Base-by-base conservation (phyloP, 202 grass and related monocot genomes). In the Musa balbisiana region DNA sequence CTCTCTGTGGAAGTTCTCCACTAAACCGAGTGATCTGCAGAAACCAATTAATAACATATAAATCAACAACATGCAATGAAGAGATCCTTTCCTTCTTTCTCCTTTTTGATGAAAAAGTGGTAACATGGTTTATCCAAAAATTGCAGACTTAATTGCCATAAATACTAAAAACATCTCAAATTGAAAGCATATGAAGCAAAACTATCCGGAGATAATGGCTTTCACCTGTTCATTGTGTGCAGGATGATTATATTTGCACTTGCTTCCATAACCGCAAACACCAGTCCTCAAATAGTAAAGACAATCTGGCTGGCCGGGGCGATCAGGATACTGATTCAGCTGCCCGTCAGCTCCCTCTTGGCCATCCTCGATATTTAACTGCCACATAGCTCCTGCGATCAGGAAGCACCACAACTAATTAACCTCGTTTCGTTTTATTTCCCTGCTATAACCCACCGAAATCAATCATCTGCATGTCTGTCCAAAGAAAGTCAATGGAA, bases 181-280 rank as follows among this genome's bases (percentile, higher is more conserved):
- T 10, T 2, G 20, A 55, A 51, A 51, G 25, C 9, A 10, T 23
- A 51, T 51, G 27, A 76, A 63, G 24, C n/a, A 14, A 49, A 15
- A 12, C 1, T 20, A 52, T 52, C 0, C 16, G 53, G 23, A 24
- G 13, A 52, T 49, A 79, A 79, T 20, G 25, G 52, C 53, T 59
- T 66, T 79, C 53, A 70, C 78, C 78, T 80, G 55, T 49, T 16
- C 58, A 13, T 10, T 43, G 49, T 27, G 33, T 29, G 21, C 3
- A 73, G 78, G 78, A 80, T 80, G 78, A 64, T 80, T 80, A 49
- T 80, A 80, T 33, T 59, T 71, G 58, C 78, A 80, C 22, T 73
- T 80, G 17, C 56, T 73, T 26, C 78, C 78, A 64, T 80, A 80
- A 33, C 69, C 67, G 13, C 78, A 80, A 8, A 17, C 21, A 5